A percentile compares a stretch with the other conserved stretches of the same genome.
These are phyloP conservation scores for Hypoxylon sp. DNA, from an alignment of 2,329 filamentous ascomycete species.

Conservation along the genomic window DNA sequence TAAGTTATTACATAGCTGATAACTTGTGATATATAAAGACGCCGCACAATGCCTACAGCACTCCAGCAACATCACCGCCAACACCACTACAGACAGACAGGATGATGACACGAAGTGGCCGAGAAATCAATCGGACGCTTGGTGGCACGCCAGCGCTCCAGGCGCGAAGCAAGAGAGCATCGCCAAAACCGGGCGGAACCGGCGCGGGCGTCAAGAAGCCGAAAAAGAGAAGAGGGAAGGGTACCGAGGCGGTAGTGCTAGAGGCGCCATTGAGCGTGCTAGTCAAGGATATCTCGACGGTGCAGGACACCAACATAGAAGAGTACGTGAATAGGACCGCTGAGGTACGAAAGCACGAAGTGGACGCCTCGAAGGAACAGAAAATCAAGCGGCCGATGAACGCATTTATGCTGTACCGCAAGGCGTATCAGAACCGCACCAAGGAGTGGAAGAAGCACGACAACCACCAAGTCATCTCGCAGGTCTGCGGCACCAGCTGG, in stretches of 20 bases:
- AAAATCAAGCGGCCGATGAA: constrained; percentile 96
- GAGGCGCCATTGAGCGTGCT: constrained; percentile 79
- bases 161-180: constrained; percentile 54
- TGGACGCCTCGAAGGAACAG: constrained; percentile 76
- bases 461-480: constrained; percentile 94
- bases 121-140: constrained; percentile 49
- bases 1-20: constrained; percentile 11
- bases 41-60: constrained; percentile 62
- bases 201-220: constrained; percentile 58
- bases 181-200: constrained; percentile 54
- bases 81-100: constrained; percentile 59
- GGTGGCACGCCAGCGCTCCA: constrained; percentile 47
- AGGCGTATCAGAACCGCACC: constrained; percentile 88
- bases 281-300: constrained; percentile 72
- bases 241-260: constrained; percentile 65
- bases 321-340: constrained; percentile 81
- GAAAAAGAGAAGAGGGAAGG: constrained; percentile 61
- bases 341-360: constrained; percentile 77
- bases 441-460: constrained; percentile 86
- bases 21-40: constrained; percentile 41
- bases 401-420: constrained; percentile 97
- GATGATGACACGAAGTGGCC: constrained; percentile 59
- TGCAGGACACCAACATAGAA: constrained; percentile 83
- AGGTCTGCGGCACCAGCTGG: constrained; percentile 91
- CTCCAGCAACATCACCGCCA: constrained; percentile 67